These are phyloP conservation scores for Aquilaria malaccensis DNA, from an alignment of 345 rosid species.

Conservation along the genomic window DNA sequence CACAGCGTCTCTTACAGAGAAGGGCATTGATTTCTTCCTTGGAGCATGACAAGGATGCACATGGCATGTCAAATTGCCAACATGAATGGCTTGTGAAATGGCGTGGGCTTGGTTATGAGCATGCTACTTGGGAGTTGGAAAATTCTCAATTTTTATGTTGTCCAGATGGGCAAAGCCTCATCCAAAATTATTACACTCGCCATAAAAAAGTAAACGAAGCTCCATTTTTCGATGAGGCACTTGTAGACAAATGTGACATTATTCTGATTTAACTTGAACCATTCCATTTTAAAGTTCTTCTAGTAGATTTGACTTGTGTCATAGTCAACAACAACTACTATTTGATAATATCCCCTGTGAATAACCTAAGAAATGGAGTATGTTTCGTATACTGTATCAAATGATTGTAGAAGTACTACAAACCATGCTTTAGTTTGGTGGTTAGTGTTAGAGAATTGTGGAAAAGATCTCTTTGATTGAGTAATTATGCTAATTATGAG, in stretches of 20 bases:
- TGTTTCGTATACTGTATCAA: too few relatives aligned
- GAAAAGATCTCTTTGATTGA: too few relatives aligned
- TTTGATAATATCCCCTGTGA: too few relatives aligned
- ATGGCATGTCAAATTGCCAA: conserved; percentile 14
- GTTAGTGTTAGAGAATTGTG: too few relatives aligned
- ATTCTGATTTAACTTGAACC: neutral
- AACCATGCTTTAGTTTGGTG: too few relatives aligned
- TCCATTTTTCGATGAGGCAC: conserved; percentile 26
- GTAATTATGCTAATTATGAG: too few relatives aligned
- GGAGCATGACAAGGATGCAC: conserved; percentile 9
- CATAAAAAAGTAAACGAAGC: conserved; percentile 20
- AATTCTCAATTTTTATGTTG: conserved; percentile 30
- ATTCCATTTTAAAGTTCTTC: neutral
- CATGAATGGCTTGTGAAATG: conserved; percentile 63
- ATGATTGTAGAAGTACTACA: too few relatives aligned
- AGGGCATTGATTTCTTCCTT: conserved; percentile 17
- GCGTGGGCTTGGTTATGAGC: conserved; percentile 49
- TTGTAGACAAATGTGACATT: neutral
- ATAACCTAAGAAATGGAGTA: too few relatives aligned
- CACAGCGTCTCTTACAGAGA: conserved; percentile 37
- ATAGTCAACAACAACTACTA: too few relatives aligned
- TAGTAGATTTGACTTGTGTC: too few relatives aligned
- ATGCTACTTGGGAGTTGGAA: conserved; percentile 55
- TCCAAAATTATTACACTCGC: conserved; percentile 34
- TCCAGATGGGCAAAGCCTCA: conserved; percentile 26